Conservation (phyloP, 2,329 filamentous ascomycete species). For the Neopestalotiopsis sp. region DNA sequence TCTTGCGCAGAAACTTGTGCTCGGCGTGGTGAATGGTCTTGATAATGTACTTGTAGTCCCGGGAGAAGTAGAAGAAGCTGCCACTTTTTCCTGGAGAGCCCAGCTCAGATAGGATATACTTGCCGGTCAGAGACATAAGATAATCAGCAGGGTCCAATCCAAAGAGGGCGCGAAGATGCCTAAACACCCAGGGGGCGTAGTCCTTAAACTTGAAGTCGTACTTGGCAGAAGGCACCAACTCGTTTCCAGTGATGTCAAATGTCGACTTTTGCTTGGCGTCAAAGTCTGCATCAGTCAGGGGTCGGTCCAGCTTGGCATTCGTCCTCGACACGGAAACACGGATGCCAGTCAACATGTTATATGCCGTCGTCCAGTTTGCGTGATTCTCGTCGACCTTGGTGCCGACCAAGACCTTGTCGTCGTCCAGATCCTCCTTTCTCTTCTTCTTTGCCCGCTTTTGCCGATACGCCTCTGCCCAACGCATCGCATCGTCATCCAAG, state of each 20-base stretch:
- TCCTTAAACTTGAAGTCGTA: conserved; percentile 99
- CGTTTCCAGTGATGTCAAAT: conserved; percentile 97
- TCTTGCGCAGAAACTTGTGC: conserved; percentile 84
- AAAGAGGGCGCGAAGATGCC: conserved; percentile 86
- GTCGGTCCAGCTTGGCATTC: conserved; percentile 94
- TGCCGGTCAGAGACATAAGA: conserved; percentile 95
- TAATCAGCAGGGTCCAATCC: conserved; percentile 96
- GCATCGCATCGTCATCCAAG: conserved; percentile 86
- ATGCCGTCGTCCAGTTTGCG: conserved; percentile 95
- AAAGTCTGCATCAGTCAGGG: conserved; percentile 91
- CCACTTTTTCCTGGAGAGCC: conserved; percentile 98
- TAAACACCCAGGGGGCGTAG: conserved; percentile 99
- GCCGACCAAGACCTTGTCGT: conserved; percentile 92
- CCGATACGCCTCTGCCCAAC: conserved; percentile 92
- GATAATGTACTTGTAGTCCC: conserved; percentile 99
- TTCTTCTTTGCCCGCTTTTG: conserved; percentile 90
- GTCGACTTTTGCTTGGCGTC: conserved; percentile 95
- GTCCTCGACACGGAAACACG: conserved; percentile 95
- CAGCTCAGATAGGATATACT: conserved; percentile 97
- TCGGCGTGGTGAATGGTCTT: conserved; percentile 98
- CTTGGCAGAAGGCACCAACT: conserved; percentile 95
- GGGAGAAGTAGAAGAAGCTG: conserved; percentile 99
- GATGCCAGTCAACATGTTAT: conserved; percentile 99
- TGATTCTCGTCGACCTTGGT: conserved; percentile 98
- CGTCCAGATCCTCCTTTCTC: conserved; percentile 85